phyloP scores from a whole-genome alignment of 2,329 filamentous ascomycete genomes.

The Cladosporium cucumerinum region DNA sequence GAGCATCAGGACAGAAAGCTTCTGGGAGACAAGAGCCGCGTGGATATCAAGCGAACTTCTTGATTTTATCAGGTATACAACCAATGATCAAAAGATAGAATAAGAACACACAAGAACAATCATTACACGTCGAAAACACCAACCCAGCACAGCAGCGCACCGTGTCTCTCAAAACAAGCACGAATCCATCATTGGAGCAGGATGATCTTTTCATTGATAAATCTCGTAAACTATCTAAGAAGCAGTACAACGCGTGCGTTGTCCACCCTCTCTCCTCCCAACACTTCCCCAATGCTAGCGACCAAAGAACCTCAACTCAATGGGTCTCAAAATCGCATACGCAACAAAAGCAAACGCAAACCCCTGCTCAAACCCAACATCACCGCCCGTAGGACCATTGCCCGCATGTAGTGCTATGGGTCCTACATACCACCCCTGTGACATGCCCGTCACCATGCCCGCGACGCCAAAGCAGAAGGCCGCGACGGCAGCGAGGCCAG shows the following conservation, averaged over 20 bases:
- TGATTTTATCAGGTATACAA: background rate
- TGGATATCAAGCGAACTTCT: background rate
- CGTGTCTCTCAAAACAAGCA: background rate
- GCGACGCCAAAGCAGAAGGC: slow-evolving; percentile 63
- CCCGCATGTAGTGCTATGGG: slow-evolving; percentile 62
- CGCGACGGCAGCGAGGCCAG: slow-evolving; percentile 59
- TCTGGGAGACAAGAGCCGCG: background rate
- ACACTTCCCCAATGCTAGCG: slow-evolving; percentile 17
- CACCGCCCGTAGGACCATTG: slow-evolving; percentile 50
- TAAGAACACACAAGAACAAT: background rate
- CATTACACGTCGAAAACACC: background rate
- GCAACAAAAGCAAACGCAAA: slow-evolving; percentile 57
- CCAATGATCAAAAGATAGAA: background rate
- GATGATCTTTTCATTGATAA: background rate
- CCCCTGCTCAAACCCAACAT: slow-evolving; percentile 63
- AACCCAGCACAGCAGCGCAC: background rate
- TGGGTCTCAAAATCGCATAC: slow-evolving; percentile 51
- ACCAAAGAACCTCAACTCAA: slow-evolving; percentile 45
- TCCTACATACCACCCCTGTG: slow-evolving; percentile 66
- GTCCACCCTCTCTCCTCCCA: background rate
- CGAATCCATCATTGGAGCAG: background rate
- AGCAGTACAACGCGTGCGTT: background rate
- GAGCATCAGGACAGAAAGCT: background rate
- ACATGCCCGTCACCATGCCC: slow-evolving; percentile 68
- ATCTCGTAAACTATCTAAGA: background rate